Evolutionary conservation across 169 alveolate genomes (phyloP).

Genomic region (Cryptosporidium xiaoi): DNA sequence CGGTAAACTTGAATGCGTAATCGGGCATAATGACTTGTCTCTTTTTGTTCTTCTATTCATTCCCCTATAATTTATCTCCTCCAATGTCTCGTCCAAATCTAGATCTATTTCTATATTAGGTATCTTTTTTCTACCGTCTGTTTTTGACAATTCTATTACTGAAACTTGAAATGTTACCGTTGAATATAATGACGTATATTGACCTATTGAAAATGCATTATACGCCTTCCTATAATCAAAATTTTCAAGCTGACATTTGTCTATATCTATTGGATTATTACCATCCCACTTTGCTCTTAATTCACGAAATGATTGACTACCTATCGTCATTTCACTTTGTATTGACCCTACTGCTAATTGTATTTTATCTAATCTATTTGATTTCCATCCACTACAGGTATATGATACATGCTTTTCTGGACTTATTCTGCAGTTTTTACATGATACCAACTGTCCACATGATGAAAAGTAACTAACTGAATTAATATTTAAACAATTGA

Average conservation of each 20-base stretch:
- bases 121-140: neutral
- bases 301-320: conserved; percentile 15
- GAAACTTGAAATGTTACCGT: conserved; percentile 30
- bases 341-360: conserved; percentile 30
- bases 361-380: neutral
- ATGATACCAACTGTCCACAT: conserved; percentile 27
- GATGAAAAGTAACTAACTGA: conserved; percentile 21
- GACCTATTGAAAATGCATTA: conserved; percentile 40
- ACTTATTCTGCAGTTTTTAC: conserved; percentile 18
- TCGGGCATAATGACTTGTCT: conserved; percentile 45
- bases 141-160: neutral
- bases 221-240: conserved; percentile 45
- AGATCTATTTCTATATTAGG: conserved; percentile 49
- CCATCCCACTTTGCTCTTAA: conserved; percentile 38
- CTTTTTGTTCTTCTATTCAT: neutral
- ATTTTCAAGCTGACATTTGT: conserved; percentile 42
- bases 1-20: conserved; percentile 17
- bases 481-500: conserved; percentile 10
- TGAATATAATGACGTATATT: conserved; percentile 28
- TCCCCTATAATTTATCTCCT: conserved; percentile 34
- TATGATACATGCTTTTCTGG: conserved; percentile 3
- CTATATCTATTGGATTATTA: conserved; percentile 35
- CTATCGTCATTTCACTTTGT: neutral
- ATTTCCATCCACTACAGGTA: conserved; percentile 41
- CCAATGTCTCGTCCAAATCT: conserved; percentile 53